Conservation (phyloP, 163 green algal genomes). For the Trebouxia gelatinosa region DNA sequence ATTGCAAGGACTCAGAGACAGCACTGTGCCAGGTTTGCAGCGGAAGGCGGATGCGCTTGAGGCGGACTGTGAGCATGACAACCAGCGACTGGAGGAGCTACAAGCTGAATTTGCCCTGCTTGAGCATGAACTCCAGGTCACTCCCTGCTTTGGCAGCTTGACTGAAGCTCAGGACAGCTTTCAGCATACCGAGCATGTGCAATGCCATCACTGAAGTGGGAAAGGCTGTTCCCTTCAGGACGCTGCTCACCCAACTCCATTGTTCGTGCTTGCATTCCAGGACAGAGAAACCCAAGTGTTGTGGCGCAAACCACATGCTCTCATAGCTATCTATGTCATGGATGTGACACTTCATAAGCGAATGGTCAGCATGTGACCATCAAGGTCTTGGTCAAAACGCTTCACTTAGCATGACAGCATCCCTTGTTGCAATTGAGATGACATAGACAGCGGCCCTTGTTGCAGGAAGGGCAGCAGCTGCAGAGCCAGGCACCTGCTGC, state of each 20-base stretch:
- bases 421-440: too few relatives aligned
- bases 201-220: too few relatives aligned
- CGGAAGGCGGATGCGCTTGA: slow-evolving; percentile 17
- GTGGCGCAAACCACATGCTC: too few relatives aligned
- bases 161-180: slow-evolving; percentile 3
- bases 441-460: not conserved
- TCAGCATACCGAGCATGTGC: not conserved
- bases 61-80: slow-evolving; percentile 1
- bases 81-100: slow-evolving; percentile 12
- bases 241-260: too few relatives aligned
- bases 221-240: too few relatives aligned
- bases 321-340: too few relatives aligned
- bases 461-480: not conserved
- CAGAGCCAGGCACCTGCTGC: slow-evolving; percentile 6
- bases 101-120: slow-evolving; percentile 12
- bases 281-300: too few relatives aligned
- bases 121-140: slow-evolving; percentile 29
- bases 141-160: not conserved
- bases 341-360: too few relatives aligned
- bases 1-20: slow-evolving; percentile 4
- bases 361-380: too few relatives aligned
- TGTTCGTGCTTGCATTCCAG: too few relatives aligned
- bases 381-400: too few relatives aligned
- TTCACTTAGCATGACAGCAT: too few relatives aligned
- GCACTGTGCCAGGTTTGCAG: not conserved